Base-by-base conservation (phyloP, 2,329 filamentous ascomycete genomes). In the Elsinoe fawcettii region DNA sequence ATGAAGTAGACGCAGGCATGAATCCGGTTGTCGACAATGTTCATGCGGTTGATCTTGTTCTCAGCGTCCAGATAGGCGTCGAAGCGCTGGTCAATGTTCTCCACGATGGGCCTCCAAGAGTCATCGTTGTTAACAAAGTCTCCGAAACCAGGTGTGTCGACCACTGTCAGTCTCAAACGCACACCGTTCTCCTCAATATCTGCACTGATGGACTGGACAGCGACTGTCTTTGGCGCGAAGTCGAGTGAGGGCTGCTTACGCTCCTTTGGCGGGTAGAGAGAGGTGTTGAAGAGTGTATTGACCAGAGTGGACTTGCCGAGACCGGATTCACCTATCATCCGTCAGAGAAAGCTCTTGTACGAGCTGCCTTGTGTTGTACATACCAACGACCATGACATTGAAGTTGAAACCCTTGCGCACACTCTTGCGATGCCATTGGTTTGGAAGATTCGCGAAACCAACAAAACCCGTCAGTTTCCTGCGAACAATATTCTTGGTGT, bases 371-470 rank as follows among this genome's bases (percentile, higher is more conserved):
- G n/a, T 27, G 55, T 39, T 22, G 43, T 46, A 86, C 91, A 71
- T 81, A 97, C 93, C 93, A 76, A 99, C 93, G 75, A 99, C 93
- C 93, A 99, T 99, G 66, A 99, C 93, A 73, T 99, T 99, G 82
- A 99, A 99, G 83, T 97, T 99, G 84, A 99, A 99, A 61, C 93
- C 93, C 78, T 99, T 99, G 72, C 93, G 90, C 69, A 99, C 93
- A 84, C 91, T 96, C 87, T 99, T 99, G 75, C 93, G 92, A 81
- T 99, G 93, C 93, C 93, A 99, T 78, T 99, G 93, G 79, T 99
- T 99, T 63, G 93, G 93, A 71, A 99, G 77, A 74, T 99, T 99
- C 74, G 93, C 93, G 71, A 99, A 99, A 64, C 93, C 93, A 69
- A 99, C 93, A 69, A 97, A 99, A 70, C 93, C 93, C 53, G 93